phyloP scores from a whole-genome alignment of 192 early-diverging fungal species.

The Chytriomyces hyalinus region DNA sequence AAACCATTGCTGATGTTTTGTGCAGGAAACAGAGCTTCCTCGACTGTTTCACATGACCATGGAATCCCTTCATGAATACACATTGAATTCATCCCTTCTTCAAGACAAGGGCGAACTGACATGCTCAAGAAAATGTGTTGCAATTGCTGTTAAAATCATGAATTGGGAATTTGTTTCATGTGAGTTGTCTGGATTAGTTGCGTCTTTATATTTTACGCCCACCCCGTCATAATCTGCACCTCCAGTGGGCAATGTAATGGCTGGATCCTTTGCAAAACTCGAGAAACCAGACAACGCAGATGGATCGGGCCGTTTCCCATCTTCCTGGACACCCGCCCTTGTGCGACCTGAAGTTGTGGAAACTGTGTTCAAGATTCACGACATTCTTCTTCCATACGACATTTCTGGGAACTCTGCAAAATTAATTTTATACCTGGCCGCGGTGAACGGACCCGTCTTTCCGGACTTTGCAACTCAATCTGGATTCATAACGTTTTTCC shows the following conservation, averaged over 20 bases:
- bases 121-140: constrained; percentile 17
- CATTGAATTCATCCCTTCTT: neutral
- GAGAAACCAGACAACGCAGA: constrained; percentile 8
- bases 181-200: neutral
- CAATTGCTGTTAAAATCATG: constrained; percentile 28
- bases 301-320: constrained; percentile 22
- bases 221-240: neutral
- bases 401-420: constrained; percentile 21
- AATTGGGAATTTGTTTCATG: constrained; percentile 37
- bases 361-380: constrained; percentile 29
- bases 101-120: constrained; percentile 12
- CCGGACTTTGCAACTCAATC: neutral
- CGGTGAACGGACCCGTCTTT: constrained; percentile 37
- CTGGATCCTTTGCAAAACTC: constrained; percentile 35
- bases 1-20: neutral
- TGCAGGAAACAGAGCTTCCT: constrained; percentile 32
- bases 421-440: constrained; percentile 27
- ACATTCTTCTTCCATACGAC: constrained; percentile 18
- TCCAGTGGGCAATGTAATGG: constrained; percentile 15
- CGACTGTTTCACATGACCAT: constrained; percentile 33
- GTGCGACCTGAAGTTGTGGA: constrained; percentile 28
- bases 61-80: constrained; percentile 33
- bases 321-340: constrained; percentile 26
- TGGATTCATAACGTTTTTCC: constrained; percentile 15
- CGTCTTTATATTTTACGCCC: neutral